phyloP scores from a whole-genome alignment of 805 yeast species.

The Candida germanica region DNA sequence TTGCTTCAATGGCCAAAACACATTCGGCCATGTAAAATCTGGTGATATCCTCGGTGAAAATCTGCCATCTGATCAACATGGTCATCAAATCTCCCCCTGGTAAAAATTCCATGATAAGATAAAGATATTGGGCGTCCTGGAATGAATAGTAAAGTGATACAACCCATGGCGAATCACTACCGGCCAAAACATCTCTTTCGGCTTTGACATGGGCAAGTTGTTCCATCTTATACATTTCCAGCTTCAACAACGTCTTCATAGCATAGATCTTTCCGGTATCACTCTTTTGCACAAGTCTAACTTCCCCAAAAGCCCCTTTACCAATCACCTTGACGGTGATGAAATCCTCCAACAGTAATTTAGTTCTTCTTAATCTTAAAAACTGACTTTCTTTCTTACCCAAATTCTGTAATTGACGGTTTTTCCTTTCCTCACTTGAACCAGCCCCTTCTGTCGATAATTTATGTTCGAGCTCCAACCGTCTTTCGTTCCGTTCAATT shows the following conservation, averaged over 20 bases:
- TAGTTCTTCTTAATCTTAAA: slow-evolving; percentile 78
- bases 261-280: slow-evolving; percentile 93
- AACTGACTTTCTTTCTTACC: slow-evolving; percentile 90
- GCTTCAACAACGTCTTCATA: slow-evolving; percentile 86
- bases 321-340: slow-evolving; percentile 89
- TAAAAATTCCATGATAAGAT: slow-evolving; percentile 74
- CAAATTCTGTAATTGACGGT: slow-evolving; percentile 73
- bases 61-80: slow-evolving; percentile 91
- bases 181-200: slow-evolving; percentile 92
- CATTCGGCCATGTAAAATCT: slow-evolving; percentile 95
- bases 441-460: slow-evolving; percentile 62
- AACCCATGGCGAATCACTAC: slow-evolving; percentile 85
- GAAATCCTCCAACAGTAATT: slow-evolving; percentile 79
- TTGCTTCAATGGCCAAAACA: slow-evolving; percentile 90
- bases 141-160: slow-evolving; percentile 79
- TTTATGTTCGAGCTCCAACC: slow-evolving; percentile 77
- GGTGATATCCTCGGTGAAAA: slow-evolving; percentile 88
- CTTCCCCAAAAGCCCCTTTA: slow-evolving; percentile 98
- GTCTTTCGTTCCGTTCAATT: slow-evolving; percentile 90
- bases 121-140: slow-evolving; percentile 73
- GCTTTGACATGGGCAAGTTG: slow-evolving; percentile 95
- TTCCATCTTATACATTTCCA: slow-evolving; percentile 93
- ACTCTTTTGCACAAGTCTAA: slow-evolving; percentile 84
- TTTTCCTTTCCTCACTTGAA: slow-evolving; percentile 76
- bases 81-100: slow-evolving; percentile 93